A percentile compares a stretch with the other conserved stretches of the same genome.
These are phyloP conservation scores for Neoboletus magnificus DNA, from an alignment of 768 basidiomycete species.

Conservation along the genomic window DNA sequence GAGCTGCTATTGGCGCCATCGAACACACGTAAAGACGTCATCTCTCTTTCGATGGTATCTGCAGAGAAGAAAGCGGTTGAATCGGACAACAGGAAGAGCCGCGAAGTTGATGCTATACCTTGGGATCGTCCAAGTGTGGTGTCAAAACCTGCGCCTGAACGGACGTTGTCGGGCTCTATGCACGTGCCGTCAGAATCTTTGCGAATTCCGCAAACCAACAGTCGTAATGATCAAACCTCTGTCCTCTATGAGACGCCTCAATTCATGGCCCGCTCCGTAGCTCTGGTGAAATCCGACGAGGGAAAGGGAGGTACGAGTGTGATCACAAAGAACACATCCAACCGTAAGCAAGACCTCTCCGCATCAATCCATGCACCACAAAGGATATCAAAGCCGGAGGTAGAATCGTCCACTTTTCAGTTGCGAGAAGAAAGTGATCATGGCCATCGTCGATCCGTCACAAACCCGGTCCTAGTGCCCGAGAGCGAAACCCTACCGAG, in stretches of 20 bases:
- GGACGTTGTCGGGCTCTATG: constrained; percentile 11
- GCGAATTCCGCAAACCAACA: background rate
- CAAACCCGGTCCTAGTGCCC: background rate
- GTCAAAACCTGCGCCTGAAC: background rate
- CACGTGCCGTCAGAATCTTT: constrained; percentile 10
- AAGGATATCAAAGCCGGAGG: background rate
- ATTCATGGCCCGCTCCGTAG: background rate
- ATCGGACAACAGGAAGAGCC: background rate
- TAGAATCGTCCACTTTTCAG: background rate
- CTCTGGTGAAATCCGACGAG: background rate
- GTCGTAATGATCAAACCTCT: background rate
- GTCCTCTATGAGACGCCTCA: background rate
- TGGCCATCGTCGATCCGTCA: background rate
- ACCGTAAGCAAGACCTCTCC: background rate
- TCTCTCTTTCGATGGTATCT: background rate
- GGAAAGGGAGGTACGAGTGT: background rate
- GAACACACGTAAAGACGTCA: background rate
- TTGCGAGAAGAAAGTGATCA: background rate
- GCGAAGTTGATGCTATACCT: background rate
- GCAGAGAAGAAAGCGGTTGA: background rate
- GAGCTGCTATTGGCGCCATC: background rate
- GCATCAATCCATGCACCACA: constrained; percentile 15
- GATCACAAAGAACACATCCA: background rate
- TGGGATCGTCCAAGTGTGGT: background rate
- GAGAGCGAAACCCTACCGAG: background rate